phyloP scores from a whole-genome alignment of 495 filamentous ascomycete genomes.

The Glarea lozoyensis region DNA sequence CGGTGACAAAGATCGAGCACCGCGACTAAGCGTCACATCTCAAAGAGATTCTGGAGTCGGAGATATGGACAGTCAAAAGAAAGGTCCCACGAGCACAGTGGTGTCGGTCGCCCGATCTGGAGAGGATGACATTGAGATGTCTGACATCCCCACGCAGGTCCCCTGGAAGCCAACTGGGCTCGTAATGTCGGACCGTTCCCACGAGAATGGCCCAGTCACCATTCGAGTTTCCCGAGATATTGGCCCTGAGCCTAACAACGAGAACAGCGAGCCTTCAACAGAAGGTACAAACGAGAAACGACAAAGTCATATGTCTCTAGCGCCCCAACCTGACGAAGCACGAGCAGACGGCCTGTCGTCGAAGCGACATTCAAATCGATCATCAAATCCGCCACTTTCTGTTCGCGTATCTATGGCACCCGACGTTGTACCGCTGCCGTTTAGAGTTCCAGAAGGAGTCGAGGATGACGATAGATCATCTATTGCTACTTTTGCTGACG shows the following conservation, averaged over 20 bases:
- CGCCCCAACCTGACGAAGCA: conserved; percentile 25
- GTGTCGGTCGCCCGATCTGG: conserved; percentile 21
- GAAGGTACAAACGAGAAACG: background rate
- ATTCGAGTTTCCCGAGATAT: conserved; percentile 32
- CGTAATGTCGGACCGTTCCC: conserved; percentile 21
- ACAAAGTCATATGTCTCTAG: conserved; percentile 5
- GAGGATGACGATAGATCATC: conserved; percentile 48
- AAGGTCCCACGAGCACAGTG: conserved; percentile 28
- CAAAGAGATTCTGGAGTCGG: conserved; percentile 44
- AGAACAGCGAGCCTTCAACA: conserved; percentile 19
- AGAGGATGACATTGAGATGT: conserved; percentile 27
- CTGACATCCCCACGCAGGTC: conserved; percentile 21
- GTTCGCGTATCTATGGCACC: conserved; percentile 17
- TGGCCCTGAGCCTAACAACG: conserved; percentile 5
- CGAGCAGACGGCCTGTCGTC: conserved; percentile 15
- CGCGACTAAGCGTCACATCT: conserved; percentile 7
- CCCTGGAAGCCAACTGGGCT: conserved; percentile 24
- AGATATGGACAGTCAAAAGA: conserved; percentile 43
- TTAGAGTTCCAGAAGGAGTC: conserved; percentile 40
- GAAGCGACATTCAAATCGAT: conserved; percentile 11
- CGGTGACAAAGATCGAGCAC: conserved; percentile 38
- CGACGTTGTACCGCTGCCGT: conserved; percentile 49
- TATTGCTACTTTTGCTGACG: conserved; percentile 49
- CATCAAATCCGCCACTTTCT: conserved; percentile 10
- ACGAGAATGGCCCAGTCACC: conserved; percentile 24